A percentile compares a stretch with the other conserved stretches of the same genome.
Evolutionary conservation across 352 stramenopile genomes (phyloP).

Genomic region (Pilasporangium apinafurcum): DNA sequence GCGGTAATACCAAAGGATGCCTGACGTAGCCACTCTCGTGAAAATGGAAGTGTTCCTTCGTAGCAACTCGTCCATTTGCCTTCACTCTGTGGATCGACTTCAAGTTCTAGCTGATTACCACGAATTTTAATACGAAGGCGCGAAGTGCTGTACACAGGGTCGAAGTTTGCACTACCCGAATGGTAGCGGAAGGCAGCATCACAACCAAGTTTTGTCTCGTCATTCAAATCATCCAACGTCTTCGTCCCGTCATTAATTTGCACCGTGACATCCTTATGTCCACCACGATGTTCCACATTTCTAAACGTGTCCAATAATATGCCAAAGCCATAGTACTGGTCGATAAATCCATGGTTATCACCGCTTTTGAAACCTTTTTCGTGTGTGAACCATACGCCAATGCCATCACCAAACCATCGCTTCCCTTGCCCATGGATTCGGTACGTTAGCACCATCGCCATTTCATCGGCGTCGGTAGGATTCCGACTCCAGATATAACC

Average conservation of each 20-base stretch:
- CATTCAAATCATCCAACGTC: constrained; percentile 55
- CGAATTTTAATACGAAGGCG: constrained; percentile 60
- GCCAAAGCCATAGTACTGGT: constrained; percentile 64
- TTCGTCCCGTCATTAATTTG: constrained; percentile 77
- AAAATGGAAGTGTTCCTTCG: constrained; percentile 55
- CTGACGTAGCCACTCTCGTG: constrained; percentile 52
- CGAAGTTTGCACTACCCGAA: constrained; percentile 57
- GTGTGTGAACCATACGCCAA: constrained; percentile 71
- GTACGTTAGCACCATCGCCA: constrained; percentile 59
- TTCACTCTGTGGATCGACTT: constrained; percentile 53
- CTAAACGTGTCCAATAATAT: constrained; percentile 77
- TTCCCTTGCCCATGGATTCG: constrained; percentile 72
- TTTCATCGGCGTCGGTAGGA: constrained; percentile 34
- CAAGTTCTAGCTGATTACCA: constrained; percentile 39
- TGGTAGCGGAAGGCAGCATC: constrained; percentile 77
- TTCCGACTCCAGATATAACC: constrained; percentile 65
- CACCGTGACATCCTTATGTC: constrained; percentile 78
- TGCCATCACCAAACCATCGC: constrained; percentile 75
- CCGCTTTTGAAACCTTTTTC: constrained; percentile 42
- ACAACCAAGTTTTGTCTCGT: constrained; percentile 68
- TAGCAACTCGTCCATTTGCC: constrained; percentile 63
- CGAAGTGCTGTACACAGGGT: constrained; percentile 66
- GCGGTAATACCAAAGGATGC: constrained; percentile 67
- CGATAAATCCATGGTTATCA: constrained; percentile 71
- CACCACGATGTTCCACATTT: constrained; percentile 70